phyloP scores from a whole-genome alignment of 148 eudicot species.

The Persicaria tinctoria region DNA sequence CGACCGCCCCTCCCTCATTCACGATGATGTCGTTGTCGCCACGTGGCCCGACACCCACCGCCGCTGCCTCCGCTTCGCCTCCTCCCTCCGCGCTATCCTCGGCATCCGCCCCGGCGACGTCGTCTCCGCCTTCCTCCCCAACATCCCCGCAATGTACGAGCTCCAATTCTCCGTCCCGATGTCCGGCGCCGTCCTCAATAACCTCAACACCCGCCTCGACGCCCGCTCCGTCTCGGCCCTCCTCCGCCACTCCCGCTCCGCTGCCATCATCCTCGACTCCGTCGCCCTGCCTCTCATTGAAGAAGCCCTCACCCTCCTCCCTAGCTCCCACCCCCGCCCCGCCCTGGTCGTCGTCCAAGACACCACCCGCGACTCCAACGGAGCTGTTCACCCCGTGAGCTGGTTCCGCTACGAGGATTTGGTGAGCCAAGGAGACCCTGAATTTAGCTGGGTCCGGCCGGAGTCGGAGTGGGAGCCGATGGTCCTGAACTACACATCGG shows the following conservation, averaged over 20 bases:
- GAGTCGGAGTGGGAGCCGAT: conserved; percentile 28
- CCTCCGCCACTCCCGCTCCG: conserved; percentile 20
- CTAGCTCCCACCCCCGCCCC: conserved; percentile 11
- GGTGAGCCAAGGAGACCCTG: conserved; percentile 8
- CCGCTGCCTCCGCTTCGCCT: conserved; percentile 26
- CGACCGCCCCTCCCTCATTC: conserved; percentile 26
- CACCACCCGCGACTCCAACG: not conserved
- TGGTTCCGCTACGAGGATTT: conserved; percentile 14
- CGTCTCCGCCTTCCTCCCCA: conserved; percentile 26
- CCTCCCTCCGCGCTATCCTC: conserved; percentile 17
- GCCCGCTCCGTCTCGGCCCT: conserved; percentile 11
- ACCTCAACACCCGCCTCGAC: conserved; percentile 26
- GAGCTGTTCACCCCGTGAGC: not conserved
- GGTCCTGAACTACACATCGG: conserved; percentile 26
- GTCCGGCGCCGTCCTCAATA: conserved; percentile 27
- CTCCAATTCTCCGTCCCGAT: conserved; percentile 33
- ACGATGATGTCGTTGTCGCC: conserved; percentile 16
- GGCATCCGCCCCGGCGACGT: conserved; percentile 14
- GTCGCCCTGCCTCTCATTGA: conserved; percentile 2
- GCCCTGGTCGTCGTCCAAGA: conserved; percentile 7
- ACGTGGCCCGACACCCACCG: conserved; percentile 29
- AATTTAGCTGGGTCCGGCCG: conserved; percentile 17
- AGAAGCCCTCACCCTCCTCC: conserved; percentile 14
- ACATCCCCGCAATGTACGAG: conserved; percentile 30
- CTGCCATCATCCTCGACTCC: conserved; percentile 18